phyloP scores from a whole-genome alignment of 257 asterid species.

The Ehretia macrophylla region DNA sequence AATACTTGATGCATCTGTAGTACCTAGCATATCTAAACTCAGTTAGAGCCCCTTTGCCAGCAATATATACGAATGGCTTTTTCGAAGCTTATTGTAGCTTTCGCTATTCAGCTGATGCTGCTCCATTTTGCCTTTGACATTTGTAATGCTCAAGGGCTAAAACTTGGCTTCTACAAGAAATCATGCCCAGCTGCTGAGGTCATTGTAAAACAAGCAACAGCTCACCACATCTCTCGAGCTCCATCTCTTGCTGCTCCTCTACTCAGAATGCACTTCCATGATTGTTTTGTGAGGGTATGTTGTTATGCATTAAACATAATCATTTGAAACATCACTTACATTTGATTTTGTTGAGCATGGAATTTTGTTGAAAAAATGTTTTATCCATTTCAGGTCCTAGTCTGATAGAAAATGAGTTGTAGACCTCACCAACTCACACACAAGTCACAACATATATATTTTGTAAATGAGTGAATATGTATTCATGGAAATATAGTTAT shows the following conservation, averaged over 20 bases:
- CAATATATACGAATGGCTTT: constrained; percentile 43
- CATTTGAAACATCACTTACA: too few species aligned
- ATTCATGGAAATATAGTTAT: too few species aligned
- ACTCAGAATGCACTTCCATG: constrained; percentile 42
- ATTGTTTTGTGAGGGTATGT: constrained; percentile 38
- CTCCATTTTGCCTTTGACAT: constrained; percentile 13
- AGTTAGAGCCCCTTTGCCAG: too few species aligned
- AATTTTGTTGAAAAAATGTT: too few species aligned
- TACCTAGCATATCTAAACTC: too few species aligned
- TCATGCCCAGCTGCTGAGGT: constrained; percentile 62
- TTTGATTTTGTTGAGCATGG: too few species aligned
- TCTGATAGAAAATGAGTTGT: too few species aligned
- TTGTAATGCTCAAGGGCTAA: constrained; percentile 13
- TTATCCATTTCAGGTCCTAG: too few species aligned
- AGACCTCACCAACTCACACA: too few species aligned
- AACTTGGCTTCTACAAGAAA: constrained; percentile 32
- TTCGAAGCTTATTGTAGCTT: constrained; percentile 13
- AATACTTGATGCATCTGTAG: background rate
- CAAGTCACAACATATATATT: too few species aligned
- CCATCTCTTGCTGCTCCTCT: constrained; percentile 58
- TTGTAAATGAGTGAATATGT: too few species aligned
- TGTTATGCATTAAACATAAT: too few species aligned
- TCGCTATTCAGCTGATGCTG: constrained; percentile 7
- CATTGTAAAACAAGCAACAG: constrained; percentile 45
- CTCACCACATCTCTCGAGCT: constrained; percentile 51